These are phyloP conservation scores for Talinum fruticosum DNA, from an alignment of 148 eudicot species.

Conservation along the genomic window DNA sequence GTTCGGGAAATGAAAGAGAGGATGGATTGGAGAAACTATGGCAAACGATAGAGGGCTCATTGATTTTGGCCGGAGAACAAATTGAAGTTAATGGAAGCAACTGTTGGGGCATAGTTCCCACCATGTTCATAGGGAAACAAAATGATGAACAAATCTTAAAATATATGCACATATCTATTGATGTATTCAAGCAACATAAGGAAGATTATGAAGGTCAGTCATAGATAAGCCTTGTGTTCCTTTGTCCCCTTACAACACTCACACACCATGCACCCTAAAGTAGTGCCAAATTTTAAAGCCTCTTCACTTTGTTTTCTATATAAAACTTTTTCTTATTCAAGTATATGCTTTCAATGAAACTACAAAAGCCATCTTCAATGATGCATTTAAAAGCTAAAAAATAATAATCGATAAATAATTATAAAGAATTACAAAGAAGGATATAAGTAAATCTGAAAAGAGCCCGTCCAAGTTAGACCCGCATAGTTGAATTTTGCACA, in stretches of 20 bases:
- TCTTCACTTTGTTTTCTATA: neutral
- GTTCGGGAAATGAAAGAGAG: no score
- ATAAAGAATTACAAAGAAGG: neutral
- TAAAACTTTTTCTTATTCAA: neutral
- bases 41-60: neutral
- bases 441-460: no score
- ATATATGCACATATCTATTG: neutral
- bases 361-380: neutral
- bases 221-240: slow-evolving; percentile 14
- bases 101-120: slow-evolving; percentile 24
- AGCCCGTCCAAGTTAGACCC: no score
- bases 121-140: slow-evolving; percentile 21
- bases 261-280: slow-evolving; percentile 27
- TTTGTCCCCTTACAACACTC: slow-evolving; percentile 26
- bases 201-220: neutral
- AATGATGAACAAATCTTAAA: slow-evolving; percentile 21
- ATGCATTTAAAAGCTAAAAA: neutral
- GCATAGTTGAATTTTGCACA: no score
- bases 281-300: slow-evolving; percentile 1
- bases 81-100: slow-evolving; percentile 15
- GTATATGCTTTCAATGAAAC: neutral
- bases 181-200: neutral
- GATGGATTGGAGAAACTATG: no score
- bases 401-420: neutral
- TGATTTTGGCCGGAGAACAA: neutral